These are phyloP conservation scores for Gossypium ekmanianum DNA, from an alignment of 345 rosid genomes.

Conservation along the genomic window DNA sequence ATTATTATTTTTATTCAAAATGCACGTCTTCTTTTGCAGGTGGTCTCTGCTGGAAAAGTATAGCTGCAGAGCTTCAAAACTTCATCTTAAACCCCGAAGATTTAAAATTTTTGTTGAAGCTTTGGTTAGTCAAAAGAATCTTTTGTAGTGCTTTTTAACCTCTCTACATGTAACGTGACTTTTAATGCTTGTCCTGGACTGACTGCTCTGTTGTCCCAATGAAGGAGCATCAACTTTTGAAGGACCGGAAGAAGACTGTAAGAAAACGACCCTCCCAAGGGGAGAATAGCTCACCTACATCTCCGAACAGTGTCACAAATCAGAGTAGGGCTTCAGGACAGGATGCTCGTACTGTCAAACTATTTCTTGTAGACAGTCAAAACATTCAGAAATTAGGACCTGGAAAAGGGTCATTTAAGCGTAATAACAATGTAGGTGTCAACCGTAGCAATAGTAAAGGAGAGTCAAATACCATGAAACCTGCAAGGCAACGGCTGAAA, in stretches of 20 bases:
- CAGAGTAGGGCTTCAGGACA: constrained; percentile 61
- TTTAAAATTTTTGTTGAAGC: constrained; percentile 92
- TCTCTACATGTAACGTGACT: constrained; percentile 16
- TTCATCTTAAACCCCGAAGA: constrained; percentile 94
- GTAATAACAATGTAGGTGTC: constrained; percentile 51
- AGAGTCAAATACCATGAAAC: constrained; percentile 51
- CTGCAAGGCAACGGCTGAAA: constrained; percentile 74
- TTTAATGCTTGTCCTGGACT: constrained; percentile 26
- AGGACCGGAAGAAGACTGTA: constrained; percentile 84
- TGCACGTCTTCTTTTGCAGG: constrained; percentile 42
- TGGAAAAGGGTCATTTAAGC: constrained; percentile 64
- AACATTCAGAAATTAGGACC: constrained; percentile 70
- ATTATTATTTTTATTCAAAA: not conserved
- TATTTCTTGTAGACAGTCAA: constrained; percentile 73
- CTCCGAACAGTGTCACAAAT: constrained; percentile 51
- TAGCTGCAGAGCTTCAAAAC: constrained; percentile 98
- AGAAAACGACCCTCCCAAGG: constrained; percentile 67
- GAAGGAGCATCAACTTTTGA: constrained; percentile 95
- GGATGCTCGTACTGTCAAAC: constrained; percentile 59
- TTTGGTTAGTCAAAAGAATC: constrained; percentile 61
- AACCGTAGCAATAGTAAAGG: constrained; percentile 56
- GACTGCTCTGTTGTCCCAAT: constrained; percentile 25
- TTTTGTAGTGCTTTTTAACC: constrained; percentile 14
- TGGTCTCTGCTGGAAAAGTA: constrained; percentile 98
- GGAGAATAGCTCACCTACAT: constrained; percentile 59